These are phyloP conservation scores for Lupinus albus DNA, from an alignment of 306 rosid species.

Conservation along the genomic window DNA sequence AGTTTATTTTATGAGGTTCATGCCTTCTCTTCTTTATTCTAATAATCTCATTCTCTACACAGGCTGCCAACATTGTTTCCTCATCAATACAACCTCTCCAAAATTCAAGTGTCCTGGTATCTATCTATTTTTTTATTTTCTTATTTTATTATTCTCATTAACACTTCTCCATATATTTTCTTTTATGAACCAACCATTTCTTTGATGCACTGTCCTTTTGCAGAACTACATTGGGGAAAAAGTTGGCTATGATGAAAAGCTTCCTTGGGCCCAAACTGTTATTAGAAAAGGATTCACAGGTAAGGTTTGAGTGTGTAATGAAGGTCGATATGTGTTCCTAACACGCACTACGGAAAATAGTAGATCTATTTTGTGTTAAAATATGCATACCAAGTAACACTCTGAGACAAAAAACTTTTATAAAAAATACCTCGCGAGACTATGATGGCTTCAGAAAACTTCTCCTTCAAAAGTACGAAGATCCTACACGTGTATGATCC, in stretches of 20 bases:
- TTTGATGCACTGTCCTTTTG: slow-evolving; percentile 16
- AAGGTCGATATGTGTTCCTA: too few species aligned
- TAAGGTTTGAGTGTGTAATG: too few species aligned
- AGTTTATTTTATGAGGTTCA: too few species aligned
- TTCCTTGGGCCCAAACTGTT: slow-evolving; percentile 56
- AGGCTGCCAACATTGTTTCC: slow-evolving; percentile 72
- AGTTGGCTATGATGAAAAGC: slow-evolving; percentile 54
- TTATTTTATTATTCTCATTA: neutral
- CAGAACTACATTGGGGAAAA: slow-evolving; percentile 77
- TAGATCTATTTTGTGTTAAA: too few species aligned
- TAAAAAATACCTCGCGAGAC: too few species aligned
- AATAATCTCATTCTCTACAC: slow-evolving; percentile 14
- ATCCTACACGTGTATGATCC: too few species aligned
- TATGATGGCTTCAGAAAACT: too few species aligned
- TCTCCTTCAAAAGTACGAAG: too few species aligned
- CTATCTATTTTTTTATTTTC: neutral
- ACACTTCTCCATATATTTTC: neutral
- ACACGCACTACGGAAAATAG: too few species aligned
- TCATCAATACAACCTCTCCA: slow-evolving; percentile 86
- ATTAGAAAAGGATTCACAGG: slow-evolving; percentile 72
- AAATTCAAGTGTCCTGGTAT: slow-evolving; percentile 57
- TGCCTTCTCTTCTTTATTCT: slow-evolving; percentile 10
- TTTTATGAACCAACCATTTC: slow-evolving; percentile 8
- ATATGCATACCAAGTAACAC: too few species aligned
- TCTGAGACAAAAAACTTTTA: too few species aligned